phyloP scores from a whole-genome alignment of 768 basidiomycete genomes.

The Xerocomellus amylosporus region DNA sequence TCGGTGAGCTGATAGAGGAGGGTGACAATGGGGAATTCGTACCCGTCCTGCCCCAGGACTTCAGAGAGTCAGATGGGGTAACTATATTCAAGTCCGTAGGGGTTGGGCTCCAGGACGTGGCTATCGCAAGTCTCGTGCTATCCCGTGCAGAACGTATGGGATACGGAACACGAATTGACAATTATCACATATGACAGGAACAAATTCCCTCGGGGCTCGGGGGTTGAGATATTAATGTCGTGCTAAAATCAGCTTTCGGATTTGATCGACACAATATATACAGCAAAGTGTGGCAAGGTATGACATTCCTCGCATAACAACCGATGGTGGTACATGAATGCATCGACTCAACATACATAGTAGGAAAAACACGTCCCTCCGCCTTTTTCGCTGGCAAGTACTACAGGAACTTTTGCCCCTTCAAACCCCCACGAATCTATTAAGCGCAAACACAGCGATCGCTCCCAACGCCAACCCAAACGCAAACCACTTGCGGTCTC shows the following conservation, averaged over 20 bases:
- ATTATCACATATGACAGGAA: constrained; percentile 40
- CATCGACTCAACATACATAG: too few species aligned
- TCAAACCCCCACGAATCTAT: neutral
- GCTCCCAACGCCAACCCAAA: constrained; percentile 22
- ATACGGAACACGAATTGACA: constrained; percentile 47
- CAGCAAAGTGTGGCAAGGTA: too few species aligned
- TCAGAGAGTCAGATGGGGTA: constrained; percentile 42
- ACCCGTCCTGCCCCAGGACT: constrained; percentile 10
- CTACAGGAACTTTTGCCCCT: neutral
- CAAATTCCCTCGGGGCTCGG: neutral
- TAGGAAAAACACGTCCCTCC: neutral
- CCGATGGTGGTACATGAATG: too few species aligned
- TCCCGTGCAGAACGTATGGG: constrained; percentile 53
- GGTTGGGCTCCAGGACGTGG: constrained; percentile 83
- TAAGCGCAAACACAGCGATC: constrained; percentile 6
- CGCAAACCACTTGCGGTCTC: constrained; percentile 11
- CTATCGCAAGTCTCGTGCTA: constrained; percentile 69
- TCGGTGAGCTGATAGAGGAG: constrained; percentile 57
- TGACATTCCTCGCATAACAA: too few species aligned
- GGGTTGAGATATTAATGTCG: neutral
- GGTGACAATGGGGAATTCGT: constrained; percentile 5
- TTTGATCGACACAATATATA: neutral
- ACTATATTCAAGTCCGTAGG: constrained; percentile 91
- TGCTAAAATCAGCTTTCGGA: neutral
- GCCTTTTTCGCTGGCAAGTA: neutral